phyloP scores from a whole-genome alignment of 179 eudicot genomes.

The Monotropa hypopitys region DNA sequence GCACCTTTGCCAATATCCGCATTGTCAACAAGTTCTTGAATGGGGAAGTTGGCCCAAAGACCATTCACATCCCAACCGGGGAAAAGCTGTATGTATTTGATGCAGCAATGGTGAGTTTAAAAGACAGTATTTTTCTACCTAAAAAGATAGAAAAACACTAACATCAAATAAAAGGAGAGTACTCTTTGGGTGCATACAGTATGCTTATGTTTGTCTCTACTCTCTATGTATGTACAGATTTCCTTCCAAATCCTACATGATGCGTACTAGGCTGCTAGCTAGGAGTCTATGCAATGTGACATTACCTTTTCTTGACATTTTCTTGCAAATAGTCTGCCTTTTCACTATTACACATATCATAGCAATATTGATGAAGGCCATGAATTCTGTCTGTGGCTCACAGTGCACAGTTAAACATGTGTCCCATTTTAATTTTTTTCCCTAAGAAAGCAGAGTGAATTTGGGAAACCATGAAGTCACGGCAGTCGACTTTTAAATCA shows the following conservation, averaged over 20 bases:
- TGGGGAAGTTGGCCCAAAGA: constrained; percentile 88
- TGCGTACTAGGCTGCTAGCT: not conserved
- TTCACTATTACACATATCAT: not conserved
- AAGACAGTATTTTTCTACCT: not conserved
- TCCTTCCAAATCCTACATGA: not conserved
- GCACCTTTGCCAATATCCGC: constrained; percentile 97
- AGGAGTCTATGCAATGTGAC: not conserved
- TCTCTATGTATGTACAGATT: not conserved
- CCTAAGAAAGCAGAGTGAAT: not conserved
- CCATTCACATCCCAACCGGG: constrained; percentile 81
- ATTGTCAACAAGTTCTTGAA: constrained; percentile 79
- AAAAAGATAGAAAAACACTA: not conserved
- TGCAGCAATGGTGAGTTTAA: constrained; percentile 58
- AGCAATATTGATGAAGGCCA: not conserved
- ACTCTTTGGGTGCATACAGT: not conserved
- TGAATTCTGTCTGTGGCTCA: not conserved
- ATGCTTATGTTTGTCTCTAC: not conserved
- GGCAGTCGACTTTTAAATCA: not conserved
- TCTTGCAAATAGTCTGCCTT: not conserved
- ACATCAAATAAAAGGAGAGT: not conserved
- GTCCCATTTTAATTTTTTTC: not conserved
- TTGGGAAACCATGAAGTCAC: not conserved
- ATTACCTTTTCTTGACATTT: not conserved
- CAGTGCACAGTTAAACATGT: not conserved
- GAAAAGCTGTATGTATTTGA: constrained; percentile 81